These are phyloP conservation scores for Leccinum uliginosum DNA, from an alignment of 768 basidiomycete species.

Conservation along the genomic window DNA sequence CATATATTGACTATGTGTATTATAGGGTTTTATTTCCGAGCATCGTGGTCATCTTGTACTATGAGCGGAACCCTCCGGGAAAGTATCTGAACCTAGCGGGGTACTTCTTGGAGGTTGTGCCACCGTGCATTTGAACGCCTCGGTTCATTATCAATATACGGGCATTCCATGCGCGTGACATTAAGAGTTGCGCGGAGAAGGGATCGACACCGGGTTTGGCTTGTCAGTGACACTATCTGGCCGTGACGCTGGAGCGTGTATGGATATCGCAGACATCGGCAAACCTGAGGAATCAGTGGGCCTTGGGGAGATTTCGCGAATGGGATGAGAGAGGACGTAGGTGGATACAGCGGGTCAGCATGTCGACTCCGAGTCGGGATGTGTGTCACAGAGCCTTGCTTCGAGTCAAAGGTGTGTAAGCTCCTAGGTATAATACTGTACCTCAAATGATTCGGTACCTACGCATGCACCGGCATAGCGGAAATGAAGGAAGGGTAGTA, in stretches of 20 bases:
- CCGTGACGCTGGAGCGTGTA: neutral
- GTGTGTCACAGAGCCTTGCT: too few species aligned
- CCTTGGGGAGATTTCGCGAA: neutral
- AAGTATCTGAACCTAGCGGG: neutral
- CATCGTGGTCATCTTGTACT: neutral
- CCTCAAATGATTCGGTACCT: too few species aligned
- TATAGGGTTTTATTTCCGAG: neutral
- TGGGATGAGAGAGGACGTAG: neutral
- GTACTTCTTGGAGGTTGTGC: neutral
- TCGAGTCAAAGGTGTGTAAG: too few species aligned
- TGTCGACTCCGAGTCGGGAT: too few species aligned
- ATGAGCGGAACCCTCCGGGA: neutral
- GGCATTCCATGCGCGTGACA: neutral
- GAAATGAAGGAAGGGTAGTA: slow-evolving; percentile 53
- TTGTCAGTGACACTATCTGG: neutral
- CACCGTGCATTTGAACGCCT: neutral
- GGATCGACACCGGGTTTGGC: neutral
- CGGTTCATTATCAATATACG: neutral
- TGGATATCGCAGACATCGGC: neutral
- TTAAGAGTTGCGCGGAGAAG: neutral
- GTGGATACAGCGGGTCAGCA: neutral
- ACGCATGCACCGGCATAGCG: too few species aligned
- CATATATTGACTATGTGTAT: neutral
- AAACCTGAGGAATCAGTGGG: neutral
- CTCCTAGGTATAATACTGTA: too few species aligned